phyloP scores from a whole-genome alignment of 345 rosid genomes.

The Hypericum androsaemum region DNA sequence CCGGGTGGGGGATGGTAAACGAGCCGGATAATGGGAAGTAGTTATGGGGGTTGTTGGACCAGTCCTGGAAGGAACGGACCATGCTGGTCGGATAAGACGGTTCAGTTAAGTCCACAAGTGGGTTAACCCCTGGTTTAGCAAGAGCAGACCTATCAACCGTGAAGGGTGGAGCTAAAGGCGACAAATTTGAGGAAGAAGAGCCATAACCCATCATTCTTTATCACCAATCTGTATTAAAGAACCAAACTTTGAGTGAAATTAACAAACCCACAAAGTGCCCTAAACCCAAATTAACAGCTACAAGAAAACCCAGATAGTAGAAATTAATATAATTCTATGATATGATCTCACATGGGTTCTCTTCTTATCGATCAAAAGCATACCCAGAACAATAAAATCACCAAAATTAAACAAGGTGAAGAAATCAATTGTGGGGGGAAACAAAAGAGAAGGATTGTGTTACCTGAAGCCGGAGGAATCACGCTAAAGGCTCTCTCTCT shows the following conservation, averaged over 20 bases:
- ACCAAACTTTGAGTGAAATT: conserved; percentile 10
- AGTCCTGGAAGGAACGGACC: conserved; percentile 21
- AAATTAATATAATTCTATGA: too few relatives aligned
- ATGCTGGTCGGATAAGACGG: conserved; percentile 15
- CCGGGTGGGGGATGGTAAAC: conserved; percentile 6
- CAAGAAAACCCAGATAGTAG: too few relatives aligned
- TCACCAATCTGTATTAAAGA: conserved; percentile 3
- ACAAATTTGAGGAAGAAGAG: conserved; percentile 36
- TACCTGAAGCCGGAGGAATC: too few relatives aligned
- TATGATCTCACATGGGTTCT: too few relatives aligned
- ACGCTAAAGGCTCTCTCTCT: too few relatives aligned
- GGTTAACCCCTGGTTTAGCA: conserved; percentile 15
- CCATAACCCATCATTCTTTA: conserved; percentile 34
- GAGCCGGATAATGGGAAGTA: conserved; percentile 10
- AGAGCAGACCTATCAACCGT: conserved; percentile 30
- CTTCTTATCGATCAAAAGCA: too few relatives aligned
- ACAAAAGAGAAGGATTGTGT: too few relatives aligned
- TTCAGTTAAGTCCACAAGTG: conserved; percentile 33
- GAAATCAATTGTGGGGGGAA: too few relatives aligned
- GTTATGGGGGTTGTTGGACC: conserved; percentile 12
- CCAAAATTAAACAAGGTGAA: too few relatives aligned
- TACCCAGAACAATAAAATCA: too few relatives aligned
- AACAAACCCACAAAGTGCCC: neutral
- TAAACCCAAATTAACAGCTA: neutral
- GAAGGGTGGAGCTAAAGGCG: conserved; percentile 54